A percentile compares a stretch with the other conserved stretches of the same genome.
These are phyloP conservation scores for Candida saitoana DNA, from an alignment of 805 yeast genomes.

Conservation along the genomic window DNA sequence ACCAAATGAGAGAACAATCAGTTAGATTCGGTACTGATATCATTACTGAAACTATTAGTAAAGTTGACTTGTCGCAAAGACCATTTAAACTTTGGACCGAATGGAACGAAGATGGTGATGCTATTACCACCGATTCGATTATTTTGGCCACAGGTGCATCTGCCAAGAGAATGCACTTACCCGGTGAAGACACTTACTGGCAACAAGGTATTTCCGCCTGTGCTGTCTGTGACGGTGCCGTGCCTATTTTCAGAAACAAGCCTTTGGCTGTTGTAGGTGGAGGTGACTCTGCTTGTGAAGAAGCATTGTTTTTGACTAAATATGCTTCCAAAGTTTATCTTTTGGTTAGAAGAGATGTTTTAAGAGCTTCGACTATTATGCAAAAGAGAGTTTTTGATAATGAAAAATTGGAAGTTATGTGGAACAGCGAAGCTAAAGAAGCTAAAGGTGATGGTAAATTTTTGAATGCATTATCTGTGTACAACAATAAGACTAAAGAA, in stretches of 20 bases:
- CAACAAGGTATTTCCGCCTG: conserved; percentile 99
- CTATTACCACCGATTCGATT: conserved; percentile 88
- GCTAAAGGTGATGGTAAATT: conserved; percentile 94
- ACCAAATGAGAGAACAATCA: conserved; percentile 87
- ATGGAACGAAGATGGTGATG: conserved; percentile 86
- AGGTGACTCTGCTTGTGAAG: conserved; percentile 99
- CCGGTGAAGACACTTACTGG: conserved; percentile 98
- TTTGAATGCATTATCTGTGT: conserved; percentile 58
- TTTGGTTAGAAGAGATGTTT: conserved; percentile 88
- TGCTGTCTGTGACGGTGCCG: conserved; percentile 99
- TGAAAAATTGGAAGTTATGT: conserved; percentile 87
- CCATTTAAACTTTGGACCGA: conserved; percentile 98
- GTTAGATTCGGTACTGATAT: conserved; percentile 86
- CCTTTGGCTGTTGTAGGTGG: conserved; percentile 98
- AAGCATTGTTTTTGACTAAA: conserved; percentile 93
- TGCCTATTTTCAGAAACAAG: conserved; percentile 96
- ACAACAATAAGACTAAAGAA: conserved; percentile 71
- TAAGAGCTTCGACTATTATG: conserved; percentile 96
- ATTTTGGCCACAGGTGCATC: conserved; percentile 97
- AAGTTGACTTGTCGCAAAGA: conserved; percentile 78
- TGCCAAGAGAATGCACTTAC: conserved; percentile 88
- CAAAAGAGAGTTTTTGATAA: conserved; percentile 83
- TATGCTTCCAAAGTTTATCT: conserved; percentile 94
- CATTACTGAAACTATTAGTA: conserved; percentile 91
- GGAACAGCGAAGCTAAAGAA: conserved; percentile 78